Evolutionary conservation across 2,329 filamentous ascomycete species (phyloP), one percentile per base, ranked within the genome.

Genomic region (Phoma herbarum): DNA sequence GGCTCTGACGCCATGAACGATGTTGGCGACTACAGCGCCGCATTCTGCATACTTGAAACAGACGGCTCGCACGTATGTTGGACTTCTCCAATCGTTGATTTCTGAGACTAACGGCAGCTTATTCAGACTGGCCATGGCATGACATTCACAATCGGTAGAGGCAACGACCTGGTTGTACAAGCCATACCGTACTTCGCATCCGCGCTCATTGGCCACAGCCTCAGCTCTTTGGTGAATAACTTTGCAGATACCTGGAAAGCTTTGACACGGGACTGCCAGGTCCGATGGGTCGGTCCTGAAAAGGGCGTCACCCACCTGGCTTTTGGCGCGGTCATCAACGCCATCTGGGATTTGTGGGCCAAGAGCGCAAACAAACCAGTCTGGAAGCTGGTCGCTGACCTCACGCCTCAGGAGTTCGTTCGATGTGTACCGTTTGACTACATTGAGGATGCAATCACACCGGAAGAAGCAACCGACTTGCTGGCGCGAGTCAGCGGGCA

Each of bases 1-100:
- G 93, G 93, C 70, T 96, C 92, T 16, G 93, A 97, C 85, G 93
- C 93, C 72, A 97, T 97, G 93, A 97, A 97, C 75, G 90, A 91
- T 4, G 92, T 93, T 2, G 91, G 92, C 61, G 92, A 97, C 79
- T 97, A 97, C 80, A 96, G 92, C 2, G 85, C 93, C 12, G 92
- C 93, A 18, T 97, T 96, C 83, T 96, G 92, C 77, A 93, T 97
- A 70, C 82, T 97, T 46, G 82, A 92, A 74, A 97, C 93, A 0
- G 89, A 29, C 4, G 18, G 46, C 46, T 18, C 33, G 4, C 33
- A 49, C 18, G 46, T 49, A 39, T n/a, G 46, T 39, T 11, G n/a
- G 11, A 41, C 5, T 10, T 2, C 23, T 28, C 6, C 22, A 12
- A 4, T 31, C n/a, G 9, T 11, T 1, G 4, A 8, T 20, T 2